These are phyloP conservation scores for Colletotrichum sp. DNA, from an alignment of 2,329 filamentous ascomycete species.

Conservation along the genomic window DNA sequence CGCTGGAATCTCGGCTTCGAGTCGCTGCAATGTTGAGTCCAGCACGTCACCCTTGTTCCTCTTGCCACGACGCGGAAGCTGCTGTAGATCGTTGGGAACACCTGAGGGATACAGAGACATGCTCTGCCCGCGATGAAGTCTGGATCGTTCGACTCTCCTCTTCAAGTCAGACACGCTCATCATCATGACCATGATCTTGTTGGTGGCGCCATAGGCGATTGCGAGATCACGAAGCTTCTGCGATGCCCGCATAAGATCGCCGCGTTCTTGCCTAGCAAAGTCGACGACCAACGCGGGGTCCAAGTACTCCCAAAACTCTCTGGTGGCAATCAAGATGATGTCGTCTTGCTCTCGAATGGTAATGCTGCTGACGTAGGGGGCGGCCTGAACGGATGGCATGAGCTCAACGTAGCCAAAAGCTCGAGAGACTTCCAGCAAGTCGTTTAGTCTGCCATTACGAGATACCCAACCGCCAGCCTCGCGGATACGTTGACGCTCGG, in stretches of 20 bases:
- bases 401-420: conserved; percentile 95
- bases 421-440: conserved; percentile 86
- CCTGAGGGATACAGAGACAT: conserved; percentile 84
- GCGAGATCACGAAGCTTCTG: conserved; percentile 94
- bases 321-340: conserved; percentile 88
- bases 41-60: conserved; percentile 69
- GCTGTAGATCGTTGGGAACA: conserved; percentile 72
- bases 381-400: conserved; percentile 91
- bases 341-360: conserved; percentile 88
- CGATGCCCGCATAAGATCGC: conserved; percentile 91
- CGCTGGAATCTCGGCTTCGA: conserved; percentile 89
- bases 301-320: conserved; percentile 94
- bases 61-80: conserved; percentile 68
- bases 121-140: conserved; percentile 76
- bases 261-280: conserved; percentile 83
- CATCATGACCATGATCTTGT: conserved; percentile 99
- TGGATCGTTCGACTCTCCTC: conserved; percentile 77
- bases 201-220: conserved; percentile 91
- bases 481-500: conserved; percentile 86
- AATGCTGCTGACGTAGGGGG: conserved; percentile 80
- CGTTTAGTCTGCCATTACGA: conserved; percentile 91
- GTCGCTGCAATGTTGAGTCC: conserved; percentile 84
- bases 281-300: conserved; percentile 91
- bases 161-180: conserved; percentile 91
- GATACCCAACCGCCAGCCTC: conserved; percentile 97